Evolutionary conservation across 2,329 filamentous ascomycete species (phyloP).

Genomic region (Epichloe festucae): DNA sequence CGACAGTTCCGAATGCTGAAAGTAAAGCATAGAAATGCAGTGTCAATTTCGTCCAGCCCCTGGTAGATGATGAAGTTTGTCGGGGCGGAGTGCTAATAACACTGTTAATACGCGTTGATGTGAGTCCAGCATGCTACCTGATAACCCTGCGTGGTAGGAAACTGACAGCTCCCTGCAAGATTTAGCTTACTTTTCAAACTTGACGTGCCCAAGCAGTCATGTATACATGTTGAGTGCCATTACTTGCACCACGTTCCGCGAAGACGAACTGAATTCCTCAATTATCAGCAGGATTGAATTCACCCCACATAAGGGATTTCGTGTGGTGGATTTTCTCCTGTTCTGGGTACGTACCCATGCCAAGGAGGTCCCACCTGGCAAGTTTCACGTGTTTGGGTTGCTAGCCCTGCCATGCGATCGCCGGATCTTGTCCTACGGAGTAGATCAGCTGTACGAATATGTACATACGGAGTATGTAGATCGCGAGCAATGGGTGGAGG

Average conservation of each 20-base stretch:
- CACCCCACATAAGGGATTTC: not conserved
- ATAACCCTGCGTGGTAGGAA: not conserved
- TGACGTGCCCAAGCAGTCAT: too few relatives aligned
- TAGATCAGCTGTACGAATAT: not conserved
- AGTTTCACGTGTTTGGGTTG: slow-evolving; percentile 7
- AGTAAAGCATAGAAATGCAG: not conserved
- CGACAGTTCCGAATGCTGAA: not conserved
- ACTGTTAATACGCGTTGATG: not conserved
- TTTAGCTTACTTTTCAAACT: too few relatives aligned
- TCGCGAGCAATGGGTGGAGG: not conserved
- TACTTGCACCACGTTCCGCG: too few relatives aligned
- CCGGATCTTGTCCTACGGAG: not conserved
- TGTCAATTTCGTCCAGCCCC: too few relatives aligned
- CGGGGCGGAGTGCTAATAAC: too few relatives aligned
- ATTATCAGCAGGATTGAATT: not conserved
- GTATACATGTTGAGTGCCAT: too few relatives aligned
- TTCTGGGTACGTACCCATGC: too few relatives aligned
- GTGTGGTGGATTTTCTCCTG: not conserved
- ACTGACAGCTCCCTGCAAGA: not conserved
- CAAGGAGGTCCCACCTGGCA: not conserved
- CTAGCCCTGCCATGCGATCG: not conserved
- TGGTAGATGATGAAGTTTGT: too few relatives aligned
- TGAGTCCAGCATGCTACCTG: not conserved
- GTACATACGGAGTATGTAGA: too few relatives aligned
- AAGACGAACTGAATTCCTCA: too few relatives aligned